phyloP scores from a whole-genome alignment of 495 filamentous ascomycete genomes.

The Friedmanniomyces endolithicus region DNA sequence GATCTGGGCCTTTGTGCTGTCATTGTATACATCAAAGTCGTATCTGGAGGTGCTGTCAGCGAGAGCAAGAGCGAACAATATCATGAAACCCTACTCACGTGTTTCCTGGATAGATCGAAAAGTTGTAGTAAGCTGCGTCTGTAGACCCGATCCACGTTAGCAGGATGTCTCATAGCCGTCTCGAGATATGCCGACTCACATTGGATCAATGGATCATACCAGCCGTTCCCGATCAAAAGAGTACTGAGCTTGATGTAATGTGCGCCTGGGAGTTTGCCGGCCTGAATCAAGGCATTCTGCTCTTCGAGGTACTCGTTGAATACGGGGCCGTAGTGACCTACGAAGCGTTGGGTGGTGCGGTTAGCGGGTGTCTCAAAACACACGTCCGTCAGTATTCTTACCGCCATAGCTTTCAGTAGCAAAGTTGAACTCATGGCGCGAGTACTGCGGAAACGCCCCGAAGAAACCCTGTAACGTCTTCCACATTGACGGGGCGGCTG shows the following conservation, averaged over 20 bases:
- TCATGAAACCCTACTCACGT: conserved; percentile 49
- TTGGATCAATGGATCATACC: not conserved
- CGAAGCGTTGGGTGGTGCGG: not conserved
- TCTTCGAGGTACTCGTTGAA: conserved; percentile 52
- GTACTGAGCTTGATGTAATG: conserved; percentile 43
- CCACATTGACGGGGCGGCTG: conserved; percentile 48
- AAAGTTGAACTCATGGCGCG: conserved; percentile 44
- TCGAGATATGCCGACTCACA: not conserved
- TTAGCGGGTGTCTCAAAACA: not conserved
- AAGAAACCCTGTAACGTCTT: conserved; percentile 51
- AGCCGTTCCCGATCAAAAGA: conserved; percentile 44
- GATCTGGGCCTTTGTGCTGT: conserved; percentile 29
- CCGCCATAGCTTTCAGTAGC: conserved; percentile 53
- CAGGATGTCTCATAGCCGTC: not conserved
- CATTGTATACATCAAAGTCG: conserved; percentile 21
- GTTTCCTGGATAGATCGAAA: conserved; percentile 40
- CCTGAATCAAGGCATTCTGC: conserved; percentile 46
- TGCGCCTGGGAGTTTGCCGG: conserved; percentile 22
- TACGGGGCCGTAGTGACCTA: conserved; percentile 47
- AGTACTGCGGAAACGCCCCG: conserved; percentile 51
- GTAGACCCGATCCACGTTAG: not conserved
- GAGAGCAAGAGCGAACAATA: not conserved
- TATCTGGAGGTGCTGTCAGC: no score
- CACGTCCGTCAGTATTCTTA: not conserved
- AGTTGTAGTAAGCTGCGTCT: conserved; percentile 52